These are phyloP conservation scores for Alternaria angustiovoidea DNA, from an alignment of 2,329 filamentous ascomycete genomes.

Conservation along the genomic window DNA sequence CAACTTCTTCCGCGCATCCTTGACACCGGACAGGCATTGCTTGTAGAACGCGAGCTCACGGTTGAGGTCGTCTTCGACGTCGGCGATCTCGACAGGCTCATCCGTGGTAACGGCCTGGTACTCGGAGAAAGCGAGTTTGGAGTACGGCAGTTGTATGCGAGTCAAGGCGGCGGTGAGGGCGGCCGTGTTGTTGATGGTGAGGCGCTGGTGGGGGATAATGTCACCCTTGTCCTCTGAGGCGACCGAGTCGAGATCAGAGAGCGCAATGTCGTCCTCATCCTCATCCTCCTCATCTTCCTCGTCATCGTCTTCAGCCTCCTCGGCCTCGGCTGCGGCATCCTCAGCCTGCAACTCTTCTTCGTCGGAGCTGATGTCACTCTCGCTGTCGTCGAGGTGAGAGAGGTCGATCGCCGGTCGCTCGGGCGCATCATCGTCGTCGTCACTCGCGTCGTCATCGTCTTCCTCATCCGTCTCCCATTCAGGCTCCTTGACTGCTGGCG, in stretches of 20 bases:
- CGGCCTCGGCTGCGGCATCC: slow-evolving; percentile 40
- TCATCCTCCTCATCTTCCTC: slow-evolving; percentile 59
- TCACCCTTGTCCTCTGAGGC: slow-evolving; percentile 85
- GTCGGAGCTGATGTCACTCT: slow-evolving; percentile 51
- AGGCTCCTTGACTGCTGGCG: slow-evolving; percentile 32
- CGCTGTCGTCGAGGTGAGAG: slow-evolving; percentile 50
- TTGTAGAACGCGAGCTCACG: slow-evolving; percentile 94
- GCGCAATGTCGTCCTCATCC: slow-evolving; percentile 74
- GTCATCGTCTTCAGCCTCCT: slow-evolving; percentile 36
- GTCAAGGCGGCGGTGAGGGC: slow-evolving; percentile 82
- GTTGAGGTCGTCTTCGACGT: slow-evolving; percentile 89
- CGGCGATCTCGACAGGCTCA: slow-evolving; percentile 75
- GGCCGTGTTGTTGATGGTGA: slow-evolving; percentile 96
- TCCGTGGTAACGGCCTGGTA: slow-evolving; percentile 79
- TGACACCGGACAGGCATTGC: slow-evolving; percentile 82
- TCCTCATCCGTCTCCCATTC: slow-evolving; percentile 49
- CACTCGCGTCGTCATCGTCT: slow-evolving; percentile 50
- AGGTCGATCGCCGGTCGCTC: slow-evolving; percentile 35
- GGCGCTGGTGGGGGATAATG: slow-evolving; percentile 85
- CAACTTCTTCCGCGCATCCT: slow-evolving; percentile 74
- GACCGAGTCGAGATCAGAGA: slow-evolving; percentile 83
- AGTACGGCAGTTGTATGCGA: slow-evolving; percentile 76
- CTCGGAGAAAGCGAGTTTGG: slow-evolving; percentile 78
- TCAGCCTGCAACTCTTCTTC: slow-evolving; percentile 40
- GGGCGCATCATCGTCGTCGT: slow-evolving; percentile 43